Conservation (phyloP, 345 rosid genomes). For the Dipteronia dyeriana region DNA sequence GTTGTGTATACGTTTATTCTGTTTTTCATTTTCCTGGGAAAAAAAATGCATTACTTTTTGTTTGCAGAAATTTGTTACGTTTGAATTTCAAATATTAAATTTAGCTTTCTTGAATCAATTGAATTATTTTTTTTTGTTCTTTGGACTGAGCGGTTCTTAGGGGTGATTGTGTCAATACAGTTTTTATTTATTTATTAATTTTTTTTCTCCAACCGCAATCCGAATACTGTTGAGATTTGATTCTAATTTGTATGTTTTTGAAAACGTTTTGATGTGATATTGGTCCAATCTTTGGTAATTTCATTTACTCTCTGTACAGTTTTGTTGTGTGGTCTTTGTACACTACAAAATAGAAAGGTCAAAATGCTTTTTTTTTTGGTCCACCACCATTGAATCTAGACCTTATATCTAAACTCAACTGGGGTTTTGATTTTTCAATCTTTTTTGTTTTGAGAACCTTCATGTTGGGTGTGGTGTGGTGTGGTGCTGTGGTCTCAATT, state of each 20-base stretch:
- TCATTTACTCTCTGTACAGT: too few species aligned
- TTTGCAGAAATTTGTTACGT: background rate
- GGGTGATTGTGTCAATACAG: slow-evolving; percentile 20
- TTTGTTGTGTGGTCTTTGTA: background rate
- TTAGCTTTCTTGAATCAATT: background rate
- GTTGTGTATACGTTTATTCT: background rate
- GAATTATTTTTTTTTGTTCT: too few species aligned
- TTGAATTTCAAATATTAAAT: background rate
- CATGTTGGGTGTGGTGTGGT: background rate
- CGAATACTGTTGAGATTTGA: slow-evolving; percentile 20
- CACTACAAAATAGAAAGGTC: slow-evolving; percentile 14
- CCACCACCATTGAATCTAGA: slow-evolving; percentile 16
- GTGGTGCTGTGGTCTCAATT: background rate
- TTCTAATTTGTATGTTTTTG: slow-evolving; percentile 21
- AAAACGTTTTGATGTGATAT: slow-evolving; percentile 31
- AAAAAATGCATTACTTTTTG: slow-evolving; percentile 5
- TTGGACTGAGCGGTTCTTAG: slow-evolving; percentile 3
- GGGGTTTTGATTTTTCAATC: background rate
- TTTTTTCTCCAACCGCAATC: slow-evolving; percentile 19
- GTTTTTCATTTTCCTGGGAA: background rate
- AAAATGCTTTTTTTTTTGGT: slow-evolving; percentile 12
- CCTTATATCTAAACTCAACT: background rate
- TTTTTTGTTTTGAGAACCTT: background rate
- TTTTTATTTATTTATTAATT: slow-evolving; percentile 20
- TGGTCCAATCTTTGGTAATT: background rate